phyloP scores from a whole-genome alignment of 2,329 filamentous ascomycete species.

The Alternaria infectoria region DNA sequence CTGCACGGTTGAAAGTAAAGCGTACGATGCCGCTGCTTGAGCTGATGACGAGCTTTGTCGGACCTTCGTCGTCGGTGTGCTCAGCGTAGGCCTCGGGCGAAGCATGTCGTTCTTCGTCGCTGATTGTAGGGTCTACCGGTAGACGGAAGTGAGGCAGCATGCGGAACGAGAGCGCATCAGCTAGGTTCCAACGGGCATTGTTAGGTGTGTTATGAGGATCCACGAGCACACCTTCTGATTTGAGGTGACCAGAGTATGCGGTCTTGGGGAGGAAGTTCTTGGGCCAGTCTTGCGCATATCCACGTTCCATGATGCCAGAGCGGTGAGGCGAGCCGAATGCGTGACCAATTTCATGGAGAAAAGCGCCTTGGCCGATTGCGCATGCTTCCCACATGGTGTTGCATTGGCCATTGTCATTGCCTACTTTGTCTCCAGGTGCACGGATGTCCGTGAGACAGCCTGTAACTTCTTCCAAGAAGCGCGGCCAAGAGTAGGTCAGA shows the following conservation, averaged over 20 bases:
- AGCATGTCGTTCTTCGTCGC: constrained; percentile 14
- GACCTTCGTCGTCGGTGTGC: constrained; percentile 25
- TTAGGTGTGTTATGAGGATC: constrained; percentile 20
- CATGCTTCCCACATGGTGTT: constrained; percentile 55
- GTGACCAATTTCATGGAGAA: constrained; percentile 48
- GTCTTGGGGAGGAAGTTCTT: constrained; percentile 50
- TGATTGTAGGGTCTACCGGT: constrained; percentile 27
- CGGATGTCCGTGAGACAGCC: constrained; percentile 43
- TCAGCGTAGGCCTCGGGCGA: constrained; percentile 2
- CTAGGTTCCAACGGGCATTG: constrained; percentile 41
- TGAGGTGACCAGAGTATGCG: constrained; percentile 11
- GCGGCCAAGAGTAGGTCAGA: constrained; percentile 39
- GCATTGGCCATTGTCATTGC: constrained; percentile 47
- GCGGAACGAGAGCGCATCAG: constrained; percentile 38
- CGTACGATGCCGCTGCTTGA: constrained; percentile 36
- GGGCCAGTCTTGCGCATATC: constrained; percentile 44
- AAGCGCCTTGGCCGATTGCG: constrained; percentile 49
- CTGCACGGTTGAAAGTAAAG: constrained; percentile 33
- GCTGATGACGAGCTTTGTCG: constrained; percentile 21
- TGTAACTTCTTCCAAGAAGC: constrained; percentile 38
- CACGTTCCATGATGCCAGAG: constrained; percentile 44
- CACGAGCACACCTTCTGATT: constrained; percentile 4
- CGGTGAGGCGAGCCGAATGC: constrained; percentile 45
- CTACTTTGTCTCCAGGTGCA: constrained; percentile 44
- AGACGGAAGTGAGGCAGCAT: constrained; percentile 36